phyloP scores from a whole-genome alignment of 2,329 filamentous ascomycete genomes.

The Endoconidiophora laricicola region DNA sequence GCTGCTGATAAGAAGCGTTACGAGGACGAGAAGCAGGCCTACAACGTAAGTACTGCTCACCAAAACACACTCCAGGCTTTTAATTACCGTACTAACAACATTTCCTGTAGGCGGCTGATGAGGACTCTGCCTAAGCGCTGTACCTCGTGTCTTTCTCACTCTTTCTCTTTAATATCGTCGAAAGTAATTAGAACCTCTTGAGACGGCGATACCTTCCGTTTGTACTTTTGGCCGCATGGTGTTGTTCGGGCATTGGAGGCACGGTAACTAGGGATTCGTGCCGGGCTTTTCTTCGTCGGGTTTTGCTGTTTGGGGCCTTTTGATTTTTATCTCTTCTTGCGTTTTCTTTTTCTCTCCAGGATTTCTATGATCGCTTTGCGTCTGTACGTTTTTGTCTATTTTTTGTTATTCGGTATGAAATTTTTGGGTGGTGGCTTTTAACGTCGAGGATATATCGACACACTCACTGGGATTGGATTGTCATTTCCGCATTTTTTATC shows the following conservation, averaged over 20 bases:
- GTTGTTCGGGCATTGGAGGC: constrained; percentile 3
- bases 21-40: constrained; percentile 91
- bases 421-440: constrained; percentile 11
- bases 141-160: background rate
- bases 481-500: constrained; percentile 1
- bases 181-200: constrained; percentile 8
- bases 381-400: constrained; percentile 12
- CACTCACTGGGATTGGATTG: background rate
- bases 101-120: constrained; percentile 15
- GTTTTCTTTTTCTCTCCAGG: constrained; percentile 5
- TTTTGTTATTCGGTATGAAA: constrained; percentile 9
- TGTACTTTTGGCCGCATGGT: constrained; percentile 9
- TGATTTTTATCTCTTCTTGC: constrained; percentile 3
- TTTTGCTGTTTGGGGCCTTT: constrained; percentile 6
- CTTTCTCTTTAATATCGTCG: constrained; percentile 3
- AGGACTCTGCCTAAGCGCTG: constrained; percentile 16
- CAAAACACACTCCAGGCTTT: background rate
- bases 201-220: constrained; percentile 4
- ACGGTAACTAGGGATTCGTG: constrained; percentile 5
- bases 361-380: constrained; percentile 9
- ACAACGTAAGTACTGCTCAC: constrained; percentile 51
- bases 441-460: constrained; percentile 6
- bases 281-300: constrained; percentile 1
- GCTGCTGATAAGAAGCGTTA: constrained; percentile 97
- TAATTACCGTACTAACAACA: constrained; percentile 6